Base-by-base conservation (phyloP, 192 early-diverging fungal species). In the Entomortierella parvispora region DNA sequence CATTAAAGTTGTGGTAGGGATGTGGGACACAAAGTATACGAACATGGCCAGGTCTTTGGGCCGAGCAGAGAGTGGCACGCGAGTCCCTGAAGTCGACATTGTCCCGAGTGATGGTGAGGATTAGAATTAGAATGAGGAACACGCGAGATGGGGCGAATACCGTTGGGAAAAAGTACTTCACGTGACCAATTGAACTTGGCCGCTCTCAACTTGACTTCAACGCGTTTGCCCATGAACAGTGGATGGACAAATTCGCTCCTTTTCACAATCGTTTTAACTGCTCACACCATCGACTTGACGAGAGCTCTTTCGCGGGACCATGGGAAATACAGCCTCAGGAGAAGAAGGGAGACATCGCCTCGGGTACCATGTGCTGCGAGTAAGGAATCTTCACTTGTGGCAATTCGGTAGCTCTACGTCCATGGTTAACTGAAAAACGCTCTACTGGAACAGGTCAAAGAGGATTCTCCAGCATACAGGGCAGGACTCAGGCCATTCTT, bases 401-500 rank as follows among this genome's bases (percentile, higher is more conserved):
- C n/a, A n/a, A n/a, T n/a, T n/a, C n/a, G n/a, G n/a, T n/a, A n/a
- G n/a, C n/a, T n/a, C n/a, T n/a, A n/a, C n/a, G n/a, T n/a, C n/a
- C n/a, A n/a, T n/a, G n/a, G n/a, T n/a, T n/a, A n/a, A n/a, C n/a
- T n/a, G n/a, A n/a, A n/a, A n/a, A n/a, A n/a, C n/a, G n/a, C n/a
- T n/a, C n/a, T n/a, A n/a, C n/a, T n/a, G n/a, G n/a, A 18, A 0
- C 33, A 92, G 89, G 88, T 92, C 52, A 80, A 86, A 34, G 85
- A 86, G 33, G 83, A 85, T 63, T 91, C 92, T 4, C 91, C 92
- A 17, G 89, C 91, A 14, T 81, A 85, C 47, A 69, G 55, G 14
- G 87, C 85, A 57, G 91, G 91, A 18, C 83, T 93, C 33, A 84
- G 89, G 26, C 90, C 85, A 4, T 92, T 92, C 66, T 93, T 93